Evolutionary conservation across 805 yeast genomes (phyloP), one percentile per base, ranked within the genome.

Genomic region (Wickerhamomyces canadensis): DNA sequence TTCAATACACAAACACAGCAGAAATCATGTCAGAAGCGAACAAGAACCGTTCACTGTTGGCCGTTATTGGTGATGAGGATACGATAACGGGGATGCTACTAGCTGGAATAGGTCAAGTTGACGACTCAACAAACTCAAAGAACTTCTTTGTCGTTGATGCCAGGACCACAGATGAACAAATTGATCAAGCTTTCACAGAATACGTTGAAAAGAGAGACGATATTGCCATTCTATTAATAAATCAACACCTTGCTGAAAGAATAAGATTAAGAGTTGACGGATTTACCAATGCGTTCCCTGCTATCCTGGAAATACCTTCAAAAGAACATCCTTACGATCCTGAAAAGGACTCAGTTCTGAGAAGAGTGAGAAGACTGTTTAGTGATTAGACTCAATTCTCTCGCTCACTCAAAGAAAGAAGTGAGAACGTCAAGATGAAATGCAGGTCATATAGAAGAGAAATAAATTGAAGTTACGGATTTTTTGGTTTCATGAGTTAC

Each of bases 251-350:
- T 47, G 98, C 98, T 14, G 98, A 93, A 54, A 73, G 78, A 50
- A 91, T 93, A 40, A 74, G 98, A 61, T 71, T 72, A 48, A 72
- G 74, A 47, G 87, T 93, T 32, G 98, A 93, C 54, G 71, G 76
- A 33, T 93, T 74, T 64, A 78, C 94, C 14, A 77, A 80, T 46
- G 95, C 98, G 10, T 93, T 93, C 64, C 98, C 98, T 8, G 97
- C 98, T 3, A 78, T 93, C 33, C 70, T 93, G 55, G 98, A 93
- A 65, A 93, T 93, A 44, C 98, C 98, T 19, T 87, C 97, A 13
- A 93, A 93, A 68, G 98, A 93, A 57, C 98, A 93, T 61, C 98
- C 98, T 17, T 93, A 93, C 61, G 72, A 93, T 61, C 98, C 98
- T 16, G 98, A 91, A 61, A 93, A 91, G 77, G 98, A 93, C 63